Evolutionary conservation across 768 basidiomycete species (phyloP).

Genomic region (Omphalotus guepiniiformis): DNA sequence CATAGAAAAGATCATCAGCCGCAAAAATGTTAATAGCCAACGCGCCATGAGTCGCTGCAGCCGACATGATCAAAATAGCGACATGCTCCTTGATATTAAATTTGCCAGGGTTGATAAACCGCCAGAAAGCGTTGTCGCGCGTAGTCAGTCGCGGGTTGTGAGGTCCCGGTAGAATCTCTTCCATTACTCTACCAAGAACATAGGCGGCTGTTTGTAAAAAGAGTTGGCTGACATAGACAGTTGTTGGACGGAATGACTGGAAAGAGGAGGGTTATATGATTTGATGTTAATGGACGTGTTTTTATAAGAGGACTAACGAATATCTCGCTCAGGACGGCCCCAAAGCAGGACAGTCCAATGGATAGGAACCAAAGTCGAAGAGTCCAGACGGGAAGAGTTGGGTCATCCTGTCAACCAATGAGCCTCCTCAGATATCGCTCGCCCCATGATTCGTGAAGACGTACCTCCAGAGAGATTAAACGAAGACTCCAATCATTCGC

Average conservation of each 20-base stretch:
- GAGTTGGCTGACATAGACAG: slow-evolving; percentile 15
- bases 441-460: background rate
- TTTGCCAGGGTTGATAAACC: slow-evolving; percentile 40
- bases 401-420: slow-evolving; percentile 18
- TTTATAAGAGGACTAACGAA: slow-evolving; percentile 15
- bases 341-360: slow-evolving; percentile 25
- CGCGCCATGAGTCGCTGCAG: slow-evolving; percentile 38
- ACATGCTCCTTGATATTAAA: slow-evolving; percentile 49
- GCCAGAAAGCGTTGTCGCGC: slow-evolving; percentile 20
- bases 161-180: slow-evolving; percentile 13
- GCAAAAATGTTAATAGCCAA: slow-evolving; percentile 40
- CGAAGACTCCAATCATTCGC: slow-evolving; percentile 19
- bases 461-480: slow-evolving; percentile 19
- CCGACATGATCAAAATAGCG: slow-evolving; percentile 40
- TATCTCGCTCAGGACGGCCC: slow-evolving; percentile 24
- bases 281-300: background rate
- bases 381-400: slow-evolving; percentile 24
- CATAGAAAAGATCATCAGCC: slow-evolving; percentile 39
- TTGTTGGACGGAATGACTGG: slow-evolving; percentile 8
- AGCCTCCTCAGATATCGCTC: background rate
- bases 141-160: slow-evolving; percentile 6
- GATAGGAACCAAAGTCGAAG: slow-evolving; percentile 25
- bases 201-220: slow-evolving; percentile 14
- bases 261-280: background rate
- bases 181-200: slow-evolving; percentile 11